Evolutionary conservation across 306 rosid genomes (phyloP), one percentile per base, ranked within the genome.

Genomic region (Fagus sylvatica): DNA sequence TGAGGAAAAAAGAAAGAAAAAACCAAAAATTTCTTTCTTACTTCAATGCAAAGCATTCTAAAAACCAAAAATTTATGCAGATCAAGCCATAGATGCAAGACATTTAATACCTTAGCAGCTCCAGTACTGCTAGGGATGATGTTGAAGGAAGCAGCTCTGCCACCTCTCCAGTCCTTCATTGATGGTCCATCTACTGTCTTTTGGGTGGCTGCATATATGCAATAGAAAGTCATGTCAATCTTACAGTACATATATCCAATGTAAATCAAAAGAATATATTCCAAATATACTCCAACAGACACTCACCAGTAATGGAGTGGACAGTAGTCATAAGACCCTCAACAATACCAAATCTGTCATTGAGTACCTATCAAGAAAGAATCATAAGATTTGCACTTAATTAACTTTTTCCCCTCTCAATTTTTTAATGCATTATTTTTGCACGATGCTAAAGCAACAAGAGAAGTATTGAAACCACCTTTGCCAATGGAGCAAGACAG

Each of bases 151-250:
- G 98, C 98, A 66, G 98, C 97, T 69, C 96, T 93, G 4, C 98
- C 98, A 69, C 97, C 98, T 85, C 98, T 94, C 98, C 96, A 94
- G 72, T 94, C 98, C 88, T 94, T 94, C 75, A 41, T 71, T 74
- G 97, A 94, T 77, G 98, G 97, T 36, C 98, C 98, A 86, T 91
- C 98, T 59, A 94, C 98, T 65, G 98, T 94, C 82, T 94, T 94
- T 73, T 94, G 98, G 51, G 98, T 91, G 69, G 98, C 97, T 91
- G 28, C 28, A 22, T 22, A 65, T 30, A 72, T 19, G 8, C 54
- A 55, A 65, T 55, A 56, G 51, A 55, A 74, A 79, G 7, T 16
- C 8, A 30, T 7, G 73, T 59, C n/a, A 34, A 13, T 60, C 16
- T 22, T 17, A 36, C 19, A 53, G 28, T 56, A 5, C 57, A 74